Evolutionary conservation across 441 rosid genomes (phyloP).

Genomic region (Pelargonium cotyledonis): DNA sequence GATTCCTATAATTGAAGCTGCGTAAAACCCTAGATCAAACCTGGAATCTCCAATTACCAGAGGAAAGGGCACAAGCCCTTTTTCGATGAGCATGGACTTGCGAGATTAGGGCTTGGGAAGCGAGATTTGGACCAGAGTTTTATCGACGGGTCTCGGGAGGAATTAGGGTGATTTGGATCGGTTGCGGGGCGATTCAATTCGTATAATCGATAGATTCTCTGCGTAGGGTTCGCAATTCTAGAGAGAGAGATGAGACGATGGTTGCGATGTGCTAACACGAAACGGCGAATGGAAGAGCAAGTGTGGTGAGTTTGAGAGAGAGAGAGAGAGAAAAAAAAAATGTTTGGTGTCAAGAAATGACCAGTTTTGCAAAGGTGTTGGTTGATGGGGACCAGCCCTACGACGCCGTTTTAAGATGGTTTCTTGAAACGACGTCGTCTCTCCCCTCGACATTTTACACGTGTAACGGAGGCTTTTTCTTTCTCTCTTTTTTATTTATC

Average conservation of each 20-base stretch:
- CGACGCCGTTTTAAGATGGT: background rate
- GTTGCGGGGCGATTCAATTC: background rate
- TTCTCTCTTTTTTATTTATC: too few relatives aligned
- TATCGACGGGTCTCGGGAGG: background rate
- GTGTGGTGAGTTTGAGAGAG: background rate
- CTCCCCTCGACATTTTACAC: background rate
- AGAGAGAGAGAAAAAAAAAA: background rate
- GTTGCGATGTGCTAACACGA: background rate
- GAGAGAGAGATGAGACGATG: background rate
- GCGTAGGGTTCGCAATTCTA: background rate
- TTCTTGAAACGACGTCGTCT: background rate
- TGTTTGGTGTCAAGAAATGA: background rate
- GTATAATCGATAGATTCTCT: background rate
- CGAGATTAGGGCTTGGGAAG: background rate
- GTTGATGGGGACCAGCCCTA: conserved; percentile 10
- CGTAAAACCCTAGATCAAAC: background rate
- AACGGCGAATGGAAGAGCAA: background rate
- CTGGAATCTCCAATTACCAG: background rate
- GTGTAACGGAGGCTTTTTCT: too few relatives aligned
- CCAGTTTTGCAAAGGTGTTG: background rate
- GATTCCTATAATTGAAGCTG: background rate
- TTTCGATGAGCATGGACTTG: background rate
- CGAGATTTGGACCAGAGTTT: background rate
- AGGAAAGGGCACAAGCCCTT: background rate
- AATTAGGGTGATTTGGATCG: background rate